Evolutionary conservation across 257 asterid genomes (phyloP), one percentile per base, ranked within the genome.

Genomic region (Thymus mandschuricus): DNA sequence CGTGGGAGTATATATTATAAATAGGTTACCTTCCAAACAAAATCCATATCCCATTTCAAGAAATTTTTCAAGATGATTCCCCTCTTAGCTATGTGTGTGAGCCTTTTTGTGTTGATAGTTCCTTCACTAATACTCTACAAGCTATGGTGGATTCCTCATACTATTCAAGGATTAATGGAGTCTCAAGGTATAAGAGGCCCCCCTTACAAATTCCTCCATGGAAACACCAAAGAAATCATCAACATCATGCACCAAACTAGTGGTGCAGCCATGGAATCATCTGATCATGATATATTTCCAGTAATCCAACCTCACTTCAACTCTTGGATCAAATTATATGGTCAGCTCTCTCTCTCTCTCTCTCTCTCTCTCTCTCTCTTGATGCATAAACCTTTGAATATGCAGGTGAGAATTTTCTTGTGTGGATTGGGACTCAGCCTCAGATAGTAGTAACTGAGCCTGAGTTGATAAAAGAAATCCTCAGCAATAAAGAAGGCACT

Each of bases 141-240:
- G 45, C 6, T 85, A 72, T 79, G 80, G 73, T 87, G 90, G 90
- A 41, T 21, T 64, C 90, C 90, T 45, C 73, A 68, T 29, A 68
- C 50, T 41, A 2, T 87, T 6, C 82, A 78, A 58, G 44, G 60
- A 31, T 2, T 48, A 3, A 59, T 87, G 76, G 54, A 68, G 13
- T 73, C 79, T 9, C 86, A 87, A 54, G 90, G 92, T 58, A 78
- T 87, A 69, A 73, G 40, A 66, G 93, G 93, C 9, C 87, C 93
- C 57, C 41, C 87, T 66, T 87, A 85, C 83, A 76, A 62, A 72
- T 57, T 87, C 75, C 13, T 85, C 35, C 75, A 85, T 70, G 90
- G 88, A 40, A 75, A 66, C 80, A 81, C 82, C 60, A 81, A 80
- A 68, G 90, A 87, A 61, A 75, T 81, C 51, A 69, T 78, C 61